Base-by-base conservation (phyloP, 208 protist genomes). In the Leishmania guyanensis region DNA sequence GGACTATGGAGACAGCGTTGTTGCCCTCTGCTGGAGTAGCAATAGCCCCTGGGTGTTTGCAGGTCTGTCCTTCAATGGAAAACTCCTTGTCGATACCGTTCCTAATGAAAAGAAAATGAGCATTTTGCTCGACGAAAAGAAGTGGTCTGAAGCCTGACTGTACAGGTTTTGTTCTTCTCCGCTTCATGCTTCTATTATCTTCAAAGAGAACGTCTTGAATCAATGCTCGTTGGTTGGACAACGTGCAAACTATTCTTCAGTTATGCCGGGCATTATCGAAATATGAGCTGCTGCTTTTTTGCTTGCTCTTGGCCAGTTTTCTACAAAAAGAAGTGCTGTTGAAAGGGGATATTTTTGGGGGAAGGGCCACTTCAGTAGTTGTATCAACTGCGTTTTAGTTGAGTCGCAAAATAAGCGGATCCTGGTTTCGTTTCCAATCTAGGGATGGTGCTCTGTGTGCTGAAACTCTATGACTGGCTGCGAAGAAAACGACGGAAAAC, bases 1-100 rank as follows among this genome's bases (percentile, higher is more conserved):
- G 5, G 92, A 95, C 54, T 96, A 94, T 81, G 89, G 91, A 29
- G 94, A 98, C 71, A 93, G 83, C 62, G 94, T 98, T 1, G 84
- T 90, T 26, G 84, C 89, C 48, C 77, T 89, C 16, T 95, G 90
- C 81, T 98, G 96, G 94, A 97, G 93, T 56, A 89, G 85, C 71
- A 83, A 65, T 39, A 89, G 88, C 22, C 93, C 93, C 5, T 98
- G 96, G 94, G 90, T 97, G 0, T 98, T 93, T 88, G 93, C 91
- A 14, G 90, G 91, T n/a, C 75, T 98, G 16, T 97, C 94, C 5
- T 96, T 89, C 81, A 95, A 95, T 73, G 93, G 94, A 51, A 94
- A 93, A 65, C 83, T 98, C 3, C 56, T 98, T 4, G 89, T 98
- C 0, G 90, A 97, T 81, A 88, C 83, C 0, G 93, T 97, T 5